These are phyloP conservation scores for Coemansia sp. DNA, from an alignment of 192 early-diverging fungal genomes.

Conservation along the genomic window DNA sequence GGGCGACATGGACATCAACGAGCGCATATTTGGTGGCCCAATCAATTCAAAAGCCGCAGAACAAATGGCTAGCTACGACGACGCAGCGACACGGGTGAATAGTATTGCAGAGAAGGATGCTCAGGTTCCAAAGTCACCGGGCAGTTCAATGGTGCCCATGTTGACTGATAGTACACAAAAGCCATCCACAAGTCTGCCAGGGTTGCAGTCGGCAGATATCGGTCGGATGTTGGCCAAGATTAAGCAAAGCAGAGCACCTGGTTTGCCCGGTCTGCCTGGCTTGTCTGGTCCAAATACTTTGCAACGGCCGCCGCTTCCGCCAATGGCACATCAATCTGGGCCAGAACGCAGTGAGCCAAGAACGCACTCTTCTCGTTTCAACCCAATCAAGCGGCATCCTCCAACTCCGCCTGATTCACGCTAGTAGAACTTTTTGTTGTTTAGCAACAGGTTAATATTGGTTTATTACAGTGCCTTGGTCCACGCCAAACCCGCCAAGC, in stretches of 20 bases:
- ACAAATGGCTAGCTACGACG: slow-evolving; percentile 16
- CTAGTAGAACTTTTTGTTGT: slow-evolving; percentile 1
- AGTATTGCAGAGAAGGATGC: neutral
- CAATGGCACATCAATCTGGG: neutral
- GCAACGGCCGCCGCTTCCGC: neutral
- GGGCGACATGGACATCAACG: slow-evolving; percentile 29
- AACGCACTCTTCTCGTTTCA: neutral
- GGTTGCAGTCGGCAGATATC: slow-evolving; percentile 32
- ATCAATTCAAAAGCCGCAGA: slow-evolving; percentile 21
- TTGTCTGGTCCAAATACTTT: neutral
- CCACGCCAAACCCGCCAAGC: no score
- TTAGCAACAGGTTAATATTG: no score
- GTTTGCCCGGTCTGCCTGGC: slow-evolving; percentile 21
- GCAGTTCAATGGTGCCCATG: neutral
- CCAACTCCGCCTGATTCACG: neutral
- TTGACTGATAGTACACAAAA: neutral
- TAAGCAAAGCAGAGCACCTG: slow-evolving; percentile 20
- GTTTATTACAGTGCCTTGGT: no score
- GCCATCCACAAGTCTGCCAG: slow-evolving; percentile 19
- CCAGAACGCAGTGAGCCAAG: neutral
- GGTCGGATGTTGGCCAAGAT: slow-evolving; percentile 43
- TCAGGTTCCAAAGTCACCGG: neutral
- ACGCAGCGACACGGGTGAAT: neutral
- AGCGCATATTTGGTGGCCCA: slow-evolving; percentile 29
- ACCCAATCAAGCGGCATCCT: neutral